A percentile compares a stretch with the other conserved stretches of the same genome.
phyloP scores from a whole-genome alignment of 257 asterid species.

The Solanum peruvianum region DNA sequence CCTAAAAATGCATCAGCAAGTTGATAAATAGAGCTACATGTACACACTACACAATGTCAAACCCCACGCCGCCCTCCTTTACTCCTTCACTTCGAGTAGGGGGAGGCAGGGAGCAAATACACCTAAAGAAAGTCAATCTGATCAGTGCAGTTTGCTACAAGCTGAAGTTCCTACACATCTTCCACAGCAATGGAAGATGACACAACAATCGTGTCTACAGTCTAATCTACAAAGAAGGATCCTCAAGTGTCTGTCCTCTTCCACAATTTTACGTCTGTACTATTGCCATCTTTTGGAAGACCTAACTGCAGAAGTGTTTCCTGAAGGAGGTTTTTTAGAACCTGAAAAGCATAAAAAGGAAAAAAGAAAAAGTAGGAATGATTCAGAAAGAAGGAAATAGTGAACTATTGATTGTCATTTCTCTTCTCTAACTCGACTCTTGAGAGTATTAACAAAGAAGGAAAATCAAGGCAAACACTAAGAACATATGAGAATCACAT shows the following conservation, averaged over 20 bases:
- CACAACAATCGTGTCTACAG: background rate
- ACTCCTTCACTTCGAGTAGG: background rate
- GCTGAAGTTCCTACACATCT: slow-evolving; percentile 8
- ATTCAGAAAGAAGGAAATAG: too few species aligned
- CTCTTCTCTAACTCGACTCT: background rate
- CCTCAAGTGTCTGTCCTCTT: background rate
- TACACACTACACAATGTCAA: background rate
- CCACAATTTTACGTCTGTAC: background rate
- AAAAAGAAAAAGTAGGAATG: background rate
- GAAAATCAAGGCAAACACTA: background rate
- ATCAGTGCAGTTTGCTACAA: background rate
- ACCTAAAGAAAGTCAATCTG: background rate
- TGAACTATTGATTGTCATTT: background rate
- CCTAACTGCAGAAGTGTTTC: slow-evolving; percentile 42
- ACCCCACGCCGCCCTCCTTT: background rate
- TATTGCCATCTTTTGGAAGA: slow-evolving; percentile 46
- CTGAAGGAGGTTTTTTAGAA: slow-evolving; percentile 25
- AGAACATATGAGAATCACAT: background rate
- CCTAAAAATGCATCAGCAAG: background rate
- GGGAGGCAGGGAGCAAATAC: background rate
- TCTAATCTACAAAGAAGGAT: slow-evolving; percentile 14
- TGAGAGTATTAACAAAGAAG: background rate
- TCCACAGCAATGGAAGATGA: background rate
- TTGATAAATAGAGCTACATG: background rate
- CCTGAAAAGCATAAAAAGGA: slow-evolving; percentile 26